Conservation (phyloP, 2,329 filamentous ascomycete species). For the Aureobasidium sp. region DNA sequence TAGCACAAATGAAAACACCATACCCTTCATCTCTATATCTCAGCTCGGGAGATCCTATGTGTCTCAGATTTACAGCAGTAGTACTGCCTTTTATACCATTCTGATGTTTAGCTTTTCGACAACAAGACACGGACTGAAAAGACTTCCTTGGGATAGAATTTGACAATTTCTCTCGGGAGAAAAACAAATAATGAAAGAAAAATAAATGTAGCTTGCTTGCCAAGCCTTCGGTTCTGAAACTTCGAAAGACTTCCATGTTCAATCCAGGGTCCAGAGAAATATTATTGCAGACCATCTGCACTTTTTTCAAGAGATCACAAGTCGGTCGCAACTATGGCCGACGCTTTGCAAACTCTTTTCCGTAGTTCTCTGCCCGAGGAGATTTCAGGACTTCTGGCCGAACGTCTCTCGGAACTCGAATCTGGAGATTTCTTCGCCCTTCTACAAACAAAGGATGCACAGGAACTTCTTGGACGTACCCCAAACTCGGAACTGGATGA, state of each 20-base stretch:
- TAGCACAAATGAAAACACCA: background rate
- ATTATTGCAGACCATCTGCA: background rate
- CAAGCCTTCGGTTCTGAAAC: background rate
- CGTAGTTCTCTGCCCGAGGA: slow-evolving; percentile 36
- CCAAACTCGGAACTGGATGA: slow-evolving; percentile 29
- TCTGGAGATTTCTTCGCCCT: slow-evolving; percentile 36
- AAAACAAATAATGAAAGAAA: too few species aligned
- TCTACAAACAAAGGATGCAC: slow-evolving; percentile 33
- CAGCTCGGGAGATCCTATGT: too few species aligned
- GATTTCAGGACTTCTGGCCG: slow-evolving; percentile 31
- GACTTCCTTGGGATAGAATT: background rate
- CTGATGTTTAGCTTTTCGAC: too few species aligned
- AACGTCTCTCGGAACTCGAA: slow-evolving; percentile 34
- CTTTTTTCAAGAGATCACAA: background rate
- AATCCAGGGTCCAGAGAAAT: slow-evolving; percentile 10
- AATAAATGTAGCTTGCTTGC: background rate
- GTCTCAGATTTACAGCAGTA: too few species aligned
- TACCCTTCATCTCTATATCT: background rate
- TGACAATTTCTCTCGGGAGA: too few species aligned
- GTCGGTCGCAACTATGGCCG: slow-evolving; percentile 18
- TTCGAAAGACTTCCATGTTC: background rate
- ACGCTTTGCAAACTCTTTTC: slow-evolving; percentile 36
- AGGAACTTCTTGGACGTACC: slow-evolving; percentile 34
- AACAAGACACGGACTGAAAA: background rate
- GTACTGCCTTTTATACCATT: too few species aligned